phyloP scores from a whole-genome alignment of 1,284 basidiomycete species.

The Ceratobasidium sp. region DNA sequence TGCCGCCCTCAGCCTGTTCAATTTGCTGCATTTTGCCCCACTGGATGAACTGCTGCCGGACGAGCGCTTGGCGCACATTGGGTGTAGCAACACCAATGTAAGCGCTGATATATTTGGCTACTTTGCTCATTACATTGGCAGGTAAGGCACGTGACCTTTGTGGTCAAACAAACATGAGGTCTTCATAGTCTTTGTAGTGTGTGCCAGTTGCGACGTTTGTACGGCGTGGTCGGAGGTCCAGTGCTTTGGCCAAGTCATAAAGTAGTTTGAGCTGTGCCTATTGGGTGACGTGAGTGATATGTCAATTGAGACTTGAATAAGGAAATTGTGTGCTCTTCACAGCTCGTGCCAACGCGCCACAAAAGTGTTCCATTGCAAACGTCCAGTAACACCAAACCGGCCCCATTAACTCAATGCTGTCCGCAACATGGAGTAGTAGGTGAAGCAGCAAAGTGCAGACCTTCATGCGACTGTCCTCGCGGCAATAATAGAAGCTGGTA shows the following conservation, averaged over 20 bases:
- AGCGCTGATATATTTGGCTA: constrained; percentile 2
- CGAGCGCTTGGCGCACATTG: background rate
- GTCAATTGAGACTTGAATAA: no score
- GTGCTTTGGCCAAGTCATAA: constrained; percentile 8
- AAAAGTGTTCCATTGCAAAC: no score
- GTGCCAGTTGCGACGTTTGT: constrained; percentile 1
- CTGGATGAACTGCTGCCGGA: background rate
- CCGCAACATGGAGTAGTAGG: no score
- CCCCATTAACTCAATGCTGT: no score
- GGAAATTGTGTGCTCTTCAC: no score
- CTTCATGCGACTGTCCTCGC: no score
- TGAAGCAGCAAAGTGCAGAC: no score
- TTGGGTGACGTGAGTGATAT: no score
- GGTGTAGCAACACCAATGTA: background rate
- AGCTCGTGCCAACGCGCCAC: no score
- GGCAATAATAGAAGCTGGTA: no score
- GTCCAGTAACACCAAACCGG: no score
- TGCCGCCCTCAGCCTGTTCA: background rate
- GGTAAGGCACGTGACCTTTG: background rate
- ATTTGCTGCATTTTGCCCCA: constrained; percentile 32
- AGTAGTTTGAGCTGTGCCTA: constrained; percentile 21
- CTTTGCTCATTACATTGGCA: background rate
- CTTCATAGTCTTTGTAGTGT: background rate
- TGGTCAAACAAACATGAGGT: constrained; percentile 27
- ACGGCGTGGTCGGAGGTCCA: constrained; percentile 15